These are phyloP conservation scores for Malus sieversii DNA, from an alignment of 306 rosid genomes.

Conservation along the genomic window DNA sequence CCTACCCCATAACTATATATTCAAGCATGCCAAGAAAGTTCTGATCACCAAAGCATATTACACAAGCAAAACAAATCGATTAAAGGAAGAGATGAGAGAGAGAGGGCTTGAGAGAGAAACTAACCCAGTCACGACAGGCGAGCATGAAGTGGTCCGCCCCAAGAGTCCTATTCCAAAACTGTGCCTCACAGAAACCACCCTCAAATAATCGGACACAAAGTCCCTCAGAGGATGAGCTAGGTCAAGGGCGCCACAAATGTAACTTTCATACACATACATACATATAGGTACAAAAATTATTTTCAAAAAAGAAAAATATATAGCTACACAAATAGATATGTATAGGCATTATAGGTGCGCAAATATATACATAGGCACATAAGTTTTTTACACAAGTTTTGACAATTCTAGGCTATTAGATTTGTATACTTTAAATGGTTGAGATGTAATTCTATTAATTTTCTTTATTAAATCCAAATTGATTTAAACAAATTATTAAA, in stretches of 20 bases:
- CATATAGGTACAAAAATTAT: too few species aligned
- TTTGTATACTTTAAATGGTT: too few species aligned
- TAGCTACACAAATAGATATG: too few species aligned
- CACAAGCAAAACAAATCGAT: not conserved
- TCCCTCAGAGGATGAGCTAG: slow-evolving; percentile 24
- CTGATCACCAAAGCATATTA: not conserved
- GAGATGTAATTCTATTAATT: too few species aligned
- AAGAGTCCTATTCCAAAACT: slow-evolving; percentile 71
- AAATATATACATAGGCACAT: too few species aligned
- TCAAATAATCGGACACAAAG: slow-evolving; percentile 65
- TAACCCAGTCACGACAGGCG: slow-evolving; percentile 90
- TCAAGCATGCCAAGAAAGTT: slow-evolving; percentile 25
- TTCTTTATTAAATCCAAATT: too few species aligned
- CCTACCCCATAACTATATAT: not conserved
- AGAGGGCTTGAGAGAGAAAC: slow-evolving; percentile 3
- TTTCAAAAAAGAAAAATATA: too few species aligned
- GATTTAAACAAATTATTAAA: too few species aligned
- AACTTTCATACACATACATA: too few species aligned
- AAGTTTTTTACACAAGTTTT: too few species aligned
- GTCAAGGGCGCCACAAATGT: slow-evolving; percentile 2
- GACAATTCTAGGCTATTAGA: too few species aligned
- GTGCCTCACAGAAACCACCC: slow-evolving; percentile 41
- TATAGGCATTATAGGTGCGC: too few species aligned
- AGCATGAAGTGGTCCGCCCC: slow-evolving; percentile 96
- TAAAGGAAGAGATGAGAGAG: not conserved